Evolutionary conservation across 768 basidiomycete genomes (phyloP), one percentile per base, ranked within the genome.

Genomic region (button mushroom (Agaricus bisporus)): DNA sequence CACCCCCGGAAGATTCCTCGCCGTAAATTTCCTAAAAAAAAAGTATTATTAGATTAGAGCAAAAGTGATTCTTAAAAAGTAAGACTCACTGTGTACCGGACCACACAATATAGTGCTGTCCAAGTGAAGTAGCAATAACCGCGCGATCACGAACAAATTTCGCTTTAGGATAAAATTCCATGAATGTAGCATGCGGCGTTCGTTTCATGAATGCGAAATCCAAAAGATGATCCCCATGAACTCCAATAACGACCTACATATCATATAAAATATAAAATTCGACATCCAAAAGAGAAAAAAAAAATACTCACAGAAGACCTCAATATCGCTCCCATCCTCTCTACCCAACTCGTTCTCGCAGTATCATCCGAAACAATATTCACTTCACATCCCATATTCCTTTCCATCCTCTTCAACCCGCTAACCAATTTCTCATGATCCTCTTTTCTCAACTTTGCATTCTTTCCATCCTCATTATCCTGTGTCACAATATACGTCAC

Each of bases 161-260:
- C n/a, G 77, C 78, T 2, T 76, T 70, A 17, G 82, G 85, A 68
- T 88, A 91, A 61, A 92, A 74, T 68, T 94, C 91, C 70, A 91
- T 80, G 35, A 91, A 72, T 3, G 83, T 82, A 18, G 86, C 74
- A 22, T 77, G 71, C 14, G 73, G 60, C 22, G 80, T 78, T 4
- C 78, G 78, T 54, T 78, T 79, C 79, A 91, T 82, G 70, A 83
- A 91, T 14, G 86, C 66, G 51, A 80, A 67, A 63, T 91, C 88
- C 58, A 86, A 72, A 26, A 91, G 75, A 57, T 83, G 78, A 48
- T 71, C 62, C 3, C 85, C 80, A 59, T 82, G 71, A 15, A 81
- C 77, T 37, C 85, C 82, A 36, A 88, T 58, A 28, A 87, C 66
- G 53, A 88, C 67, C 85, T 86, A 56, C 6, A 56, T 9, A 50